Percentiles rank a stretch among this genome's conserved stretches.
These are phyloP conservation scores for Skeletonema grethae DNA, from an alignment of 108 stramenopile species.

Conservation along the genomic window DNA sequence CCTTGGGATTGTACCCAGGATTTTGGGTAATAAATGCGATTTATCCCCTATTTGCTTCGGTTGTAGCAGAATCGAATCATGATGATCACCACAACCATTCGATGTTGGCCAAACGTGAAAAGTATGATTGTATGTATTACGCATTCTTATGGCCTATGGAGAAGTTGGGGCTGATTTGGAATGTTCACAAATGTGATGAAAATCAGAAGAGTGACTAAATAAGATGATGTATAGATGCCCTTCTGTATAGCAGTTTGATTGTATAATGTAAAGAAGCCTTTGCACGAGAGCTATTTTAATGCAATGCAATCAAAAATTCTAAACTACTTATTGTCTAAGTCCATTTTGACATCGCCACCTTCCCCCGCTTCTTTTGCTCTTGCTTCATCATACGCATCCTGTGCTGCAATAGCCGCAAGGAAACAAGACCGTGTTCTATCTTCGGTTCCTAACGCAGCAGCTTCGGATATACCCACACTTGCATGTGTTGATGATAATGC, in stretches of 20 bases:
- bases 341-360: slow-evolving; percentile 1
- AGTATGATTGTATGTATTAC: slow-evolving; percentile 41
- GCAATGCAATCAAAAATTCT: too few species aligned
- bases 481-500: not conserved
- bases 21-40: slow-evolving; percentile 41
- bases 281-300: not conserved
- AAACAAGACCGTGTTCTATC: slow-evolving; percentile 25
- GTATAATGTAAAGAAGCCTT: not conserved
- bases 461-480: slow-evolving; percentile 37
- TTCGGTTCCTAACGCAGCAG: slow-evolving; percentile 40
- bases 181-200: slow-evolving; percentile 29
- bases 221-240: not conserved
- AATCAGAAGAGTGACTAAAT: not conserved
- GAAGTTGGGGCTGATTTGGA: slow-evolving; percentile 47
- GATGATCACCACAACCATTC: slow-evolving; percentile 53
- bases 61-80: slow-evolving; percentile 44
- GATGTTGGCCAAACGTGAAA: slow-evolving; percentile 44
- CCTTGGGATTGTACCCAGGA: slow-evolving; percentile 35
- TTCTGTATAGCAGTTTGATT: not conserved
- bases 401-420: slow-evolving; percentile 60
- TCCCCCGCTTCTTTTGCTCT: slow-evolving; percentile 16
- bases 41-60: slow-evolving; percentile 28
- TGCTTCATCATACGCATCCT: slow-evolving; percentile 60
- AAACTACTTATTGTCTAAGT: slow-evolving; percentile 6
- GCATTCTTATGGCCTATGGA: slow-evolving; percentile 46